phyloP scores from a whole-genome alignment of 305 asterid species.

The Fraxinus sp. region DNA sequence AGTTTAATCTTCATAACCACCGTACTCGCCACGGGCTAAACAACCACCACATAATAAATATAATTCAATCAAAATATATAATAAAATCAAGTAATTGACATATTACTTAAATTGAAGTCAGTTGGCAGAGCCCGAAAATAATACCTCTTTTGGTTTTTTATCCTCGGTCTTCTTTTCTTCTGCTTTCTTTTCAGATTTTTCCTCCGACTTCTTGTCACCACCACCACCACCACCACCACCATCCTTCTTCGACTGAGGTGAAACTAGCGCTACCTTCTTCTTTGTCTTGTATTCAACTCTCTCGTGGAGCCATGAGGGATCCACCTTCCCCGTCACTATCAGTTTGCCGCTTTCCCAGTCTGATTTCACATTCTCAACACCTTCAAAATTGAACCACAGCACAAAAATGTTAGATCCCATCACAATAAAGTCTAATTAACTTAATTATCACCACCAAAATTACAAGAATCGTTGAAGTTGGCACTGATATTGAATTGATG shows the following conservation, averaged over 20 bases:
- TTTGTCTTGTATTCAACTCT: conserved; percentile 62
- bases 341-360: conserved; percentile 58
- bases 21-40: conserved; percentile 48
- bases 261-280: conserved; percentile 74
- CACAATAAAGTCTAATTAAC: background rate
- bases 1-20: conserved; percentile 59
- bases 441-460: background rate
- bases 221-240: conserved; percentile 13
- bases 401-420: conserved; percentile 22
- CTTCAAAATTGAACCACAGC: conserved; percentile 37
- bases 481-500: conserved; percentile 9
- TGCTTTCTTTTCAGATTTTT: conserved; percentile 40
- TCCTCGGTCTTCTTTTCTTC: conserved; percentile 37
- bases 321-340: conserved; percentile 44
- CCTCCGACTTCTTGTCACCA: conserved; percentile 22
- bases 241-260: conserved; percentile 47
- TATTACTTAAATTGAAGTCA: background rate
- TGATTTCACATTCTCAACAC: conserved; percentile 72
- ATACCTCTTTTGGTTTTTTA: conserved; percentile 60
- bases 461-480: background rate
- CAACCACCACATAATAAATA: conserved; percentile 10
- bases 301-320: conserved; percentile 70
- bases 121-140: background rate
- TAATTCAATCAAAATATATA: background rate
- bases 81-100: conserved; percentile 6